These are phyloP conservation scores for Dictyostelium brefeldianum DNA, from an alignment of 78 protist species.

Conservation along the genomic window DNA sequence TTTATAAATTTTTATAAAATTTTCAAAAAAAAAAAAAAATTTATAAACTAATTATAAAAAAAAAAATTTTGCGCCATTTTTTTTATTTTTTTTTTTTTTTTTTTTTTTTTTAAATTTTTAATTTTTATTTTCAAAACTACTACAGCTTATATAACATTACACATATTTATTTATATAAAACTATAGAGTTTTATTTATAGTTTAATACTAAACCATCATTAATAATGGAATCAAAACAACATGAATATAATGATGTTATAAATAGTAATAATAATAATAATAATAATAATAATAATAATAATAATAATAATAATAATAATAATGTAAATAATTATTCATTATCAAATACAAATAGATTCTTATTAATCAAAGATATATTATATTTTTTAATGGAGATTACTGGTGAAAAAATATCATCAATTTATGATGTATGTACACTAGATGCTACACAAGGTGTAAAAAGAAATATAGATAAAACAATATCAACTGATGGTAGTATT, in stretches of 20 bases:
- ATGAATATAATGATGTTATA: not conserved
- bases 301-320: too few relatives aligned
- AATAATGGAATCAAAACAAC: not conserved
- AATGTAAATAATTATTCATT: not conserved
- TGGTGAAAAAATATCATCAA: not conserved
- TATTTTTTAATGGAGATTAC: not conserved
- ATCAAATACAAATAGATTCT: constrained; percentile 1
- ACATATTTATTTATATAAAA: too few relatives aligned
- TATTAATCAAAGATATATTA: not conserved
- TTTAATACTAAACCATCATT: not conserved
- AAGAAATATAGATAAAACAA: not conserved
- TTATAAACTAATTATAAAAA: too few relatives aligned
- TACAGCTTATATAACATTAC: too few relatives aligned
- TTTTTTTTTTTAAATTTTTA: too few relatives aligned
- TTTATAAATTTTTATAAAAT: too few relatives aligned
- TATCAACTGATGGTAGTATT: not conserved
- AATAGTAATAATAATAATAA: too few relatives aligned
- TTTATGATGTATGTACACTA: not conserved
- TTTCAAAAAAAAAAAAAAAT: too few relatives aligned
- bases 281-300: too few relatives aligned
- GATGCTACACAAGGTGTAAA: not conserved
- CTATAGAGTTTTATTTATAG: not conserved
- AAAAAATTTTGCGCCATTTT: too few relatives aligned
- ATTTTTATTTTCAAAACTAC: too few relatives aligned
- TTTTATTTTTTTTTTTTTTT: too few relatives aligned